Base-by-base conservation (phyloP, 2,329 filamentous ascomycete genomes). In the Fusarium devonianum region DNA sequence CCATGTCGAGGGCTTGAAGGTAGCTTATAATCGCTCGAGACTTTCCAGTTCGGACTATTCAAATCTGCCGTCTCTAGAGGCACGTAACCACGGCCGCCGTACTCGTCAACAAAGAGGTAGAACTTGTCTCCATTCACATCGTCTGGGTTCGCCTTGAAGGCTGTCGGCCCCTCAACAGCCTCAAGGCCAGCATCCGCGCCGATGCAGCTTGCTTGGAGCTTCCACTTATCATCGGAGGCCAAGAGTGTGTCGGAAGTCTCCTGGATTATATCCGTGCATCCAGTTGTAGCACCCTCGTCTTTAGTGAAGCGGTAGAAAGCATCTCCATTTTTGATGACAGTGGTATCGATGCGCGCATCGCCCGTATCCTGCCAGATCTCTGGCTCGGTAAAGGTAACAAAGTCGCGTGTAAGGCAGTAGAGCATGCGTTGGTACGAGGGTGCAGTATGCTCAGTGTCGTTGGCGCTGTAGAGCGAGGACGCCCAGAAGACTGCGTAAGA, bases 401-500 rank as follows among this genome's bases (percentile, higher is more conserved):
- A 54, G 1, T 54, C 43, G 8, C 25, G 13, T 0, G 49, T 49
- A 0, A 50, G 39, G 3, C 37, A 23, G 1, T 55, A 44, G 0
- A 54, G 10, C 9, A 54, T 36, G 1, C 28, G n/a, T 0, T 30
- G 33, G 4, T 32, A 54, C 4, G 29, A 18, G 3, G n/a, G 14
- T 1, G 34, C 28, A 9, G 35, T n/a, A 1, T 54, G 52, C 4
- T 49, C 9, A 0, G 43, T 36, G 13, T 54, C 51, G 3, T 41
- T 25, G 5, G 36, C 12, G 1, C 58, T 67, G 45, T 80, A 81
- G 2, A 81, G 69, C 0, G 75, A 67, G 0, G 69, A 71, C 0
- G 70, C 70, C 78, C 78, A 81, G 59, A 77, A 80, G 4, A 76
- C 73, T 4, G 75, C 41, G 19, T 79, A 81, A 1, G 68, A 61